Base-by-base conservation (phyloP, 176 grass and related monocot genomes). In the Coix lacrymajobi region DNA sequence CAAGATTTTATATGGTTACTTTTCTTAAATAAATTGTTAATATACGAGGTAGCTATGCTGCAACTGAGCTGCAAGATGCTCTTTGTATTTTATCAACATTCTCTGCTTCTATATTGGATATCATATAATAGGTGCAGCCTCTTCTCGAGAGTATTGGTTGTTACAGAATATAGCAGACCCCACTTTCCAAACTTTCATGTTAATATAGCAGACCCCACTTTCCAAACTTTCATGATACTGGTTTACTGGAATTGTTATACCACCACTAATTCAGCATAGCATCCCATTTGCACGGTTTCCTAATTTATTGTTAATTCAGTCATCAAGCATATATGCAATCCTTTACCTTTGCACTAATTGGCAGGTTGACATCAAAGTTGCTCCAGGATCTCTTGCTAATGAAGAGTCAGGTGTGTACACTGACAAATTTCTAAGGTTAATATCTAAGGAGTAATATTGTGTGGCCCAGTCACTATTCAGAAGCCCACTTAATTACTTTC, bases 341-440 rank as follows among this genome's bases (percentile, higher is more conserved):
- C 11, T 65, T 78, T 72, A 78, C 5, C 12, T 26, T 43, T 83
- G 5, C 36, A 86, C 64, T 28, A 39, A 79, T 79, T 37, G 86
- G 46, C 66, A 98, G 96, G 81, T 96, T 79, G 96, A 99, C 83
- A 99, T 99, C 37, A 93, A 80, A 82, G 96, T 96, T 79, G 86
- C 96, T 52, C 93, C 93, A 46, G 96, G 96, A 14, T 99, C 96
- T 71, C 93, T 93, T 87, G 91, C 89, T 80, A 90, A 96, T 80
- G 96, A 99, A 87, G 89, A 93, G 85, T 82, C 93, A 88, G 93
- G 96, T 99, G 66, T 2, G 51, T 30, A 39, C 66, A 80, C 17
- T 54, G 33, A 2, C 25, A 78, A 54, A 6, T 56, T 68, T 36
- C 29, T 30, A 74, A 86, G 51, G 41, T 33, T 73, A 79, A 46